Percentiles rank a stretch among this genome's conserved stretches.
Conservation (phyloP, 257 asterid genomes). For the Salvia rosmarinus region DNA sequence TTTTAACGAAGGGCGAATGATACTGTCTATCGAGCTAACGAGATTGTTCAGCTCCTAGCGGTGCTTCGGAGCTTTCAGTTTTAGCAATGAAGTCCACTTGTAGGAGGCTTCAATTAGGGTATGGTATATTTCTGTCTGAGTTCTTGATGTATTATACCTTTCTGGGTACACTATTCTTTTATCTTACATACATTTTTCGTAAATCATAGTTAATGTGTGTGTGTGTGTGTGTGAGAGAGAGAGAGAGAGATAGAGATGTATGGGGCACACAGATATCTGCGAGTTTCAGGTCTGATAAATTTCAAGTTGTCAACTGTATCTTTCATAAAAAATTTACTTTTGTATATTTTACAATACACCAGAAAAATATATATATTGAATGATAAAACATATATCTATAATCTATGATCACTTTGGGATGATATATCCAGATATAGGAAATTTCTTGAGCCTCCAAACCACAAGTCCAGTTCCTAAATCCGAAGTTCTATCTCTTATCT, state of each 20-base stretch:
- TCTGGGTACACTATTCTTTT: not conserved
- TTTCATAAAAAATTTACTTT: no score
- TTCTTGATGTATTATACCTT: not conserved
- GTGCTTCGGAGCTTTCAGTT: not conserved
- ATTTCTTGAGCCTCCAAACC: not conserved
- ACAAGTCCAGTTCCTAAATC: not conserved
- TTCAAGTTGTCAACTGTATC: not conserved
- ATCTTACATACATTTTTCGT: not conserved
- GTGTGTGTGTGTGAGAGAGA: no score
- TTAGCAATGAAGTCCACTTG: not conserved
- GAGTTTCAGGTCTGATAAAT: not conserved
- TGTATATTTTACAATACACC: no score
- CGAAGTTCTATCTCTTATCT: constrained; percentile 24
- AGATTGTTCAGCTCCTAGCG: not conserved
- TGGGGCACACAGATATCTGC: not conserved
- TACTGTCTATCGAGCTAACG: not conserved
- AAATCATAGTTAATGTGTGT: no score
- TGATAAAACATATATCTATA: no score
- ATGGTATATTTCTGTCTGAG: not conserved
- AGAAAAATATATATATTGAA: no score
- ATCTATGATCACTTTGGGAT: no score
- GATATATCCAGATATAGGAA: not conserved
- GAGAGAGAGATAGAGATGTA: no score
- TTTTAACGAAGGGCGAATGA: not conserved
- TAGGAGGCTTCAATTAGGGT: not conserved